Evolutionary conservation across 768 basidiomycete species (phyloP).

Genomic region (Heimioporus sp.): DNA sequence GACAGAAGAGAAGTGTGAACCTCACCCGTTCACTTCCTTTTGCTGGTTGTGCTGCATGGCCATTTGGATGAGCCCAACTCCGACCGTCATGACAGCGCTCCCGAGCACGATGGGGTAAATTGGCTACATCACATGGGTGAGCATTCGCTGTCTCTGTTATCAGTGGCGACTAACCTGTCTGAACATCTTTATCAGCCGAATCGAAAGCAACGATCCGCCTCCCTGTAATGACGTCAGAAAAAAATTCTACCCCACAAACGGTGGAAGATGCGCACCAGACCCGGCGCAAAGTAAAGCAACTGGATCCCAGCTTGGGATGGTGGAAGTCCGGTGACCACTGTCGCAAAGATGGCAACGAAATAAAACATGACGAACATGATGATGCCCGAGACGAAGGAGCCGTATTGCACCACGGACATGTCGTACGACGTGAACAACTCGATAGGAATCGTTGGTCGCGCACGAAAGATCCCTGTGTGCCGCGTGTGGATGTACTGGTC

Average conservation of each 20-base stretch:
- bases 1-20: background rate
- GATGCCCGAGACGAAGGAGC: constrained; percentile 42
- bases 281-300: constrained; percentile 52
- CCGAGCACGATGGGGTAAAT: constrained; percentile 41
- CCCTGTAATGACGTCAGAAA: constrained; percentile 30
- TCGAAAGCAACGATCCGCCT: constrained; percentile 33
- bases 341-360: constrained; percentile 52
- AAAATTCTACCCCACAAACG: background rate
- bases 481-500: background rate
- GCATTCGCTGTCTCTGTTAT: background rate
- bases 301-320: constrained; percentile 44
- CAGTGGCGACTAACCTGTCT: constrained; percentile 33
- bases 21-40: constrained; percentile 36
- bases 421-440: constrained; percentile 43
- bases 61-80: constrained; percentile 42
- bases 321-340: constrained; percentile 40
- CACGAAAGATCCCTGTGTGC: constrained; percentile 19
- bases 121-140: constrained; percentile 29
- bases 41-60: constrained; percentile 40
- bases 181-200: constrained; percentile 31
- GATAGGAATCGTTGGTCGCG: constrained; percentile 47
- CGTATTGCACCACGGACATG: constrained; percentile 38
- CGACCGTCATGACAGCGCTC: constrained; percentile 35
- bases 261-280: constrained; percentile 33
- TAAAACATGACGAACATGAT: constrained; percentile 54